These are phyloP conservation scores for Mucor sp. DNA, from an alignment of 371 early-diverging fungal genomes.

Conservation along the genomic window DNA sequence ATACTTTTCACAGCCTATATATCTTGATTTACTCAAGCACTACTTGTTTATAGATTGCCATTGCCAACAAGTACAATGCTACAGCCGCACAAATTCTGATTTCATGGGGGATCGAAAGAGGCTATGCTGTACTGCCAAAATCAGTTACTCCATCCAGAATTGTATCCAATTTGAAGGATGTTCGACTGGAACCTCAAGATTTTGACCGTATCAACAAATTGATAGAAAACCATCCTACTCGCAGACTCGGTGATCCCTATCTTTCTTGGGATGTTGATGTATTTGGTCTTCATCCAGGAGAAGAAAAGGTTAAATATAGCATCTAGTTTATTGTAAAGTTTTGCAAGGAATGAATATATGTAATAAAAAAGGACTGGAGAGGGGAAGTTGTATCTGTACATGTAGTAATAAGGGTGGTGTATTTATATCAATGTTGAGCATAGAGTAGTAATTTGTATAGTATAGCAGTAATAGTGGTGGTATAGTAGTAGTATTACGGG, in stretches of 20 bases:
- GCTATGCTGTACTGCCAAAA: constrained; percentile 52
- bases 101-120: constrained; percentile 71
- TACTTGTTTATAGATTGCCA: constrained; percentile 23
- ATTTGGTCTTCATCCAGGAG: constrained; percentile 13
- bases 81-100: constrained; percentile 75
- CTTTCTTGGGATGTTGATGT: constrained; percentile 21
- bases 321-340: not conserved
- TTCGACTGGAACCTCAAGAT: constrained; percentile 18
- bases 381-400: not conserved
- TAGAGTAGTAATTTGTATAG: not conserved
- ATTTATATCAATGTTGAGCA: not conserved
- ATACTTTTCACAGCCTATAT: no score
- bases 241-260: constrained; percentile 19
- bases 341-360: not conserved
- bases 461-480: not conserved
- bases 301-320: constrained; percentile 2
- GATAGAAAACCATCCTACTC: constrained; percentile 2
- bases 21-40: not conserved
- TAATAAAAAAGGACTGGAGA: not conserved
- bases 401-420: not conserved
- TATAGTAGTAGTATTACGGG: not conserved
- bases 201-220: constrained; percentile 15
- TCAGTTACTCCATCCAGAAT: constrained; percentile 42
- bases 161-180: constrained; percentile 30
- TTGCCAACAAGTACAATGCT: constrained; percentile 63